A percentile compares a stretch with the other conserved stretches of the same genome.
Conservation (phyloP, 2,329 filamentous ascomycete genomes). For the Penicillium sp. region DNA sequence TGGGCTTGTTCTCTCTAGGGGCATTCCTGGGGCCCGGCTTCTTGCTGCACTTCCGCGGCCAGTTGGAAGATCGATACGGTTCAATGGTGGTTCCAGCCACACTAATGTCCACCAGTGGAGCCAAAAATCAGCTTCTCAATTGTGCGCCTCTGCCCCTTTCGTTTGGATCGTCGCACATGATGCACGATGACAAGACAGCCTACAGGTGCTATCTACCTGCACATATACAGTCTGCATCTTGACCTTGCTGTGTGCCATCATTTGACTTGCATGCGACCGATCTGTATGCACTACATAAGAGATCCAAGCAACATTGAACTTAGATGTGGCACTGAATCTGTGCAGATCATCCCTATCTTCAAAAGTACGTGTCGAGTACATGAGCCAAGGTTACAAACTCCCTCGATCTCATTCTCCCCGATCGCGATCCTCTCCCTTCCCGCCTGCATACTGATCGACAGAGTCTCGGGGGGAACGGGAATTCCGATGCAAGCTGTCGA, state of each 20-base stretch:
- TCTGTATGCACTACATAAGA: background rate
- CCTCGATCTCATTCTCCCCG: background rate
- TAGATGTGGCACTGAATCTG: background rate
- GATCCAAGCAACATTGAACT: background rate
- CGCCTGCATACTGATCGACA: conserved; percentile 14
- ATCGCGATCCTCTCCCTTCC: conserved; percentile 12
- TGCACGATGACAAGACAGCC: background rate
- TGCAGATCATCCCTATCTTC: background rate
- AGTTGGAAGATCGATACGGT: conserved; percentile 2
- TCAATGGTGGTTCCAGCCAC: conserved; percentile 14
- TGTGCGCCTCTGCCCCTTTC: conserved; percentile 6
- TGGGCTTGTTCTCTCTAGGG: conserved; percentile 5
- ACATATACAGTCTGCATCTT: background rate
- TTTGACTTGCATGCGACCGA: conserved; percentile 4
- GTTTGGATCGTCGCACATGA: background rate
- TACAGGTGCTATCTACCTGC: too few species aligned
- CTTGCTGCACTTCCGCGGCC: conserved; percentile 18
- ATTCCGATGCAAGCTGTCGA: conserved; percentile 23
- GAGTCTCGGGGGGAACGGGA: conserved; percentile 14
- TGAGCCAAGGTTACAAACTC: background rate
- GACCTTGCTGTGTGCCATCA: background rate
- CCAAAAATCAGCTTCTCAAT: conserved; percentile 6
- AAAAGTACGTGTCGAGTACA: background rate
- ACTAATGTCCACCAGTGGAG: conserved; percentile 15
- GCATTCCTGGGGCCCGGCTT: conserved; percentile 12